Evolutionary conservation across 2,329 filamentous ascomycete species (phyloP).

Genomic region (Cercospora sp.): DNA sequence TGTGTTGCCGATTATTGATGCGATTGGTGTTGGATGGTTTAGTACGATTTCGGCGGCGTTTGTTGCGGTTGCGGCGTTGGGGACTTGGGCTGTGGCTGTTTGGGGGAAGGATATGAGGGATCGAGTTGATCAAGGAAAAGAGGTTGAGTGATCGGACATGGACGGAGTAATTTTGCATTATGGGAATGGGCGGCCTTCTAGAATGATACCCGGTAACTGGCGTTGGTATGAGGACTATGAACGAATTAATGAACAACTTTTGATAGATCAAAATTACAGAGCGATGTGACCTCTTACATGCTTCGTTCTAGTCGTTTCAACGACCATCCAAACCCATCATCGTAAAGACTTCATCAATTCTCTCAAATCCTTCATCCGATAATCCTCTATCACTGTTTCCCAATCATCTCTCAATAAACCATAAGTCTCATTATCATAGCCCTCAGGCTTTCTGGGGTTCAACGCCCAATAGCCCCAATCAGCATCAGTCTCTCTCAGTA

Average conservation of each 20-base stretch:
- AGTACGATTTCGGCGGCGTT: conserved; percentile 66
- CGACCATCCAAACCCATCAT: background rate
- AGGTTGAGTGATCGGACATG: conserved; percentile 13
- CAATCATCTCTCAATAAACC: conserved; percentile 64
- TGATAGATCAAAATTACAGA: background rate
- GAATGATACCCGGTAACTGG: background rate
- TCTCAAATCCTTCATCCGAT: conserved; percentile 28
- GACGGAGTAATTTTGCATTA: background rate
- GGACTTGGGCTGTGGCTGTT: conserved; percentile 48
- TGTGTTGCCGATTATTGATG: conserved; percentile 71
- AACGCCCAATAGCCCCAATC: conserved; percentile 65
- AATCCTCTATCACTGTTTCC: conserved; percentile 49
- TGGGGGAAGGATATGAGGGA: conserved; percentile 31
- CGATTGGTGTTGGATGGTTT: conserved; percentile 79
- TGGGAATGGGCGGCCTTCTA: background rate
- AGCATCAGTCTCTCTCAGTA: conserved; percentile 58
- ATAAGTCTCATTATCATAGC: conserved; percentile 60
- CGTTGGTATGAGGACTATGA: background rate
- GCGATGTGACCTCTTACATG: background rate
- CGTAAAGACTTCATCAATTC: conserved; percentile 27
- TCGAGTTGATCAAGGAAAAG: conserved; percentile 23
- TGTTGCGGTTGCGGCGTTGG: conserved; percentile 47
- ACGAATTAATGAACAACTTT: background rate
- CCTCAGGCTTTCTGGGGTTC: conserved; percentile 63
- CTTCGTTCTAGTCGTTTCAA: background rate